A percentile compares a stretch with the other conserved stretches of the same genome.
phyloP scores from a whole-genome alignment of 495 filamentous ascomycete genomes.

The Penicillium atrosanguineum region DNA sequence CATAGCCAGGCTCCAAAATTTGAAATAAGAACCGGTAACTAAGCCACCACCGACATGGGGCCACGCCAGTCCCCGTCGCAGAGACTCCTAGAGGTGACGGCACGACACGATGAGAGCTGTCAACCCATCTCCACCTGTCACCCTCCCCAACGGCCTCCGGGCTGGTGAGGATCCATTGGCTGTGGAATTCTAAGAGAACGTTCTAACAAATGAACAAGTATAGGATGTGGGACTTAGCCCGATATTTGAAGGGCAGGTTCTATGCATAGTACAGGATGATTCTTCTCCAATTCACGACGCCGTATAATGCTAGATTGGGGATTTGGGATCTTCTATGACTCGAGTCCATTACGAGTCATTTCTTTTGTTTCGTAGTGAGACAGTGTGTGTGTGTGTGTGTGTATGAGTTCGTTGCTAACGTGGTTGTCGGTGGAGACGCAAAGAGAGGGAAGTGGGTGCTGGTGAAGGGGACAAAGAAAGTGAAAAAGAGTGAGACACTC shows the following conservation, averaged over 20 bases:
- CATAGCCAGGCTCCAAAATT: neutral
- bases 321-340: constrained; percentile 1
- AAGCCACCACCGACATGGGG: neutral
- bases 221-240: neutral
- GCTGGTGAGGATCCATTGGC: neutral
- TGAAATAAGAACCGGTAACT: too few relatives aligned
- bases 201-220: neutral
- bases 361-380: neutral
- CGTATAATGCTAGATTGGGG: constrained; percentile 12
- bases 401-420: neutral
- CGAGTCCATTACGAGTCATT: constrained; percentile 7
- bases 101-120: constrained; percentile 8
- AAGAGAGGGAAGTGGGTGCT: neutral
- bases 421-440: neutral
- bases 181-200: neutral
- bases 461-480: neutral
- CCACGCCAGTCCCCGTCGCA: neutral
- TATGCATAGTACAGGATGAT: constrained; percentile 10
- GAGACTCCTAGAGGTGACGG: neutral
- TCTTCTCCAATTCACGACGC: constrained; percentile 3
- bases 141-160: neutral
- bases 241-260: neutral
- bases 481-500: neutral
- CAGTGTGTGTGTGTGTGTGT: neutral
- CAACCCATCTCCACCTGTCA: constrained; percentile 3